These are phyloP conservation scores for Trypanosomatidae sp. DNA, from an alignment of 208 protist genomes.

Conservation along the genomic window DNA sequence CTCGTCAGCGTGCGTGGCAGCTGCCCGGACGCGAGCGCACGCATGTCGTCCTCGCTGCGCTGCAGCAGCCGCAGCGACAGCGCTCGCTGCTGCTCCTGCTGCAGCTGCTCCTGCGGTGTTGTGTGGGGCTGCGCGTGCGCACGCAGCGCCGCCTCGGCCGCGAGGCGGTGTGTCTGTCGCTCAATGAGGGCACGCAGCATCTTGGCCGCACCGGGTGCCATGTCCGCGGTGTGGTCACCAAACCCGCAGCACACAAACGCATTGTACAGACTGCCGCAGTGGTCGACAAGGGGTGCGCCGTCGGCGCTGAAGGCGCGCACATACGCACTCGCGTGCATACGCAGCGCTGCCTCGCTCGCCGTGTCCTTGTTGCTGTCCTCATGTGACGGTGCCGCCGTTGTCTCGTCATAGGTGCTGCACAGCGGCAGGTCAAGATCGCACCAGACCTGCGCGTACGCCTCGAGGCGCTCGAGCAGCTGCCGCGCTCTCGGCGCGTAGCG, in stretches of 20 bases:
- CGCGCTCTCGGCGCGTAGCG: too few relatives aligned
- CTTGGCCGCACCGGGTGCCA: constrained; percentile 57
- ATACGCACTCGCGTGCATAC: constrained; percentile 19
- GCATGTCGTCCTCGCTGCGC: too few relatives aligned
- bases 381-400: too few relatives aligned
- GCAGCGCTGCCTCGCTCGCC: neutral
- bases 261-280: constrained; percentile 65
- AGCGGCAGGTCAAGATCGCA: constrained; percentile 22
- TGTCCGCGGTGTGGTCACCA: constrained; percentile 68
- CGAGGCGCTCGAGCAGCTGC: constrained; percentile 27
- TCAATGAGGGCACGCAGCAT: constrained; percentile 66
- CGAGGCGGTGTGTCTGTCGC: too few relatives aligned
- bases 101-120: too few relatives aligned
- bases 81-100: too few relatives aligned
- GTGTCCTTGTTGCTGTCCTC: neutral
- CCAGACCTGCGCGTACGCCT: constrained; percentile 43
- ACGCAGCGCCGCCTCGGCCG: too few relatives aligned
- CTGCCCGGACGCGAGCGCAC: too few relatives aligned
- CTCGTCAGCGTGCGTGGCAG: too few relatives aligned
- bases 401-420: neutral
- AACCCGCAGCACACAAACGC: constrained; percentile 77
- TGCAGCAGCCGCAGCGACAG: too few relatives aligned
- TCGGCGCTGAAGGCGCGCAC: constrained; percentile 67
- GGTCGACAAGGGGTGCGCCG: constrained; percentile 58
- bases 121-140: too few relatives aligned